These are phyloP conservation scores for Pestalotiopsis sp. DNA, from an alignment of 2,329 filamentous ascomycete species.

Conservation along the genomic window DNA sequence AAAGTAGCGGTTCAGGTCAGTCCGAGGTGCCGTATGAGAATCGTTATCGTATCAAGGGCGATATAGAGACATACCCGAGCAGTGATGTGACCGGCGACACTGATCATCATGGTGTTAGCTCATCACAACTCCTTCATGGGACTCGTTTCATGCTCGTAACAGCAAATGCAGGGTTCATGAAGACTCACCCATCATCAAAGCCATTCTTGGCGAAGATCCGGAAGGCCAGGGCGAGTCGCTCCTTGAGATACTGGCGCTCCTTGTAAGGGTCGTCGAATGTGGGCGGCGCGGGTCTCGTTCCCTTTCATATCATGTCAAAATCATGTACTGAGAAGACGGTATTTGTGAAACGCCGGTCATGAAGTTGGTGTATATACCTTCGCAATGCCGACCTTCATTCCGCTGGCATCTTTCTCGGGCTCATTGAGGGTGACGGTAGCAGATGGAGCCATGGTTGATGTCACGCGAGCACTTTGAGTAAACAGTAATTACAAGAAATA, in stretches of 20 bases:
- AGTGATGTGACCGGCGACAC: slow-evolving; percentile 65
- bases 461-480: neutral
- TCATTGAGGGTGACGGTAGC: neutral
- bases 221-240: slow-evolving; percentile 55
- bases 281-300: slow-evolving; percentile 15
- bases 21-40: neutral
- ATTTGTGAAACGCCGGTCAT: neutral
- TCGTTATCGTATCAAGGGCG: neutral
- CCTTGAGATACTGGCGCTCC: slow-evolving; percentile 55
- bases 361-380: neutral
- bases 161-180: neutral
- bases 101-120: slow-evolving; percentile 12
- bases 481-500: neutral
- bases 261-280: slow-evolving; percentile 30
- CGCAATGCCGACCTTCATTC: neutral
- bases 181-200: slow-evolving; percentile 52
- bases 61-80: slow-evolving; percentile 37
- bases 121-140: neutral
- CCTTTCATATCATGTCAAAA: neutral
- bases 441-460: neutral
- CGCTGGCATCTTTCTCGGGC: neutral
- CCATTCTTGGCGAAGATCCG: slow-evolving; percentile 60
- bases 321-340: neutral
- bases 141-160: neutral
- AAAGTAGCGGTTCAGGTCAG: neutral